Conservation (phyloP, 2,329 filamentous ascomycete species). For the Proliferodiscus dingleyae region DNA sequence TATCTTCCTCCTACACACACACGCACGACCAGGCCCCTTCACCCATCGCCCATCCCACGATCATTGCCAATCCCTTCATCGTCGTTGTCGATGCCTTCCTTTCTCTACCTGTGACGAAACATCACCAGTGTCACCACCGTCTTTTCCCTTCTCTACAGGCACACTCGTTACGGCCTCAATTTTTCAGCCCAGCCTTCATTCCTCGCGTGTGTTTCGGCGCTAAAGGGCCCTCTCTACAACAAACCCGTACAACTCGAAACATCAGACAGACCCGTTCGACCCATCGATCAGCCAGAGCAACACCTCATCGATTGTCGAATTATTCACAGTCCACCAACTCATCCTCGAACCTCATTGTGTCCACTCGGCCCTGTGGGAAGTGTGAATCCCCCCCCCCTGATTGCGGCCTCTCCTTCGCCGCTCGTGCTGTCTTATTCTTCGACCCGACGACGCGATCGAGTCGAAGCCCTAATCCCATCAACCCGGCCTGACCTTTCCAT, state of each 20-base stretch:
- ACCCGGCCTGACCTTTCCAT: slow-evolving; percentile 7
- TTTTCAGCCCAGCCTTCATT: slow-evolving; percentile 3
- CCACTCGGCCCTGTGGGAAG: neutral
- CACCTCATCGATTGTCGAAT: neutral
- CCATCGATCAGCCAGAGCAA: neutral
- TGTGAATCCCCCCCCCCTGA: neutral
- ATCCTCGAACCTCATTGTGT: neutral
- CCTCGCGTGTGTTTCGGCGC: slow-evolving; percentile 6
- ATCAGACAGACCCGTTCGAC: slow-evolving; percentile 7
- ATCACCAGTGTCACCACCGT: neutral
- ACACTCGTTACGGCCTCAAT: slow-evolving; percentile 19
- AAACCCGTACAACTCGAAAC: slow-evolving; percentile 10
- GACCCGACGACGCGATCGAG: slow-evolving; percentile 9
- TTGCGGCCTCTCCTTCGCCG: neutral
- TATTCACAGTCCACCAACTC: neutral
- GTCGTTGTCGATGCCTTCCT: slow-evolving; percentile 12
- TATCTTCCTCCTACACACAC: neutral
- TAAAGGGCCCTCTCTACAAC: neutral
- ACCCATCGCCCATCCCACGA: neutral
- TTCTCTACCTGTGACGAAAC: too few relatives aligned
- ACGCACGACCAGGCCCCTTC: neutral
- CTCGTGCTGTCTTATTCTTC: neutral
- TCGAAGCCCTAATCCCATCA: slow-evolving; percentile 5
- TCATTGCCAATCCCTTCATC: neutral
- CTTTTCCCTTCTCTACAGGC: slow-evolving; percentile 7